These are phyloP conservation scores for Guadua angustifolia DNA, from an alignment of 176 grass and related monocot species.

Conservation along the genomic window DNA sequence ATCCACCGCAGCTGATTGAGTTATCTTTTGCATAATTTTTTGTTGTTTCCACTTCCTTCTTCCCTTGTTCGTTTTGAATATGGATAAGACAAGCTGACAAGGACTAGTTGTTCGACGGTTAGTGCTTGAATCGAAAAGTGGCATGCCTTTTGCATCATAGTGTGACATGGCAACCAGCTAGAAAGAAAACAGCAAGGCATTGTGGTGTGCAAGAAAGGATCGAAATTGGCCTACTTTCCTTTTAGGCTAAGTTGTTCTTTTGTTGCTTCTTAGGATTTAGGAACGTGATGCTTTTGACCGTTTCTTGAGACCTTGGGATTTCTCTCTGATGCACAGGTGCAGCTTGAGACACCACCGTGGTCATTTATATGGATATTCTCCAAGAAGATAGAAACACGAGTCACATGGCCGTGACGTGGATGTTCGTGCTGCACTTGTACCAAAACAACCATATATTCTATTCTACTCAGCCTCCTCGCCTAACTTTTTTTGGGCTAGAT, in stretches of 20 bases:
- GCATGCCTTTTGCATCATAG: not conserved
- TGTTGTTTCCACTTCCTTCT: not conserved
- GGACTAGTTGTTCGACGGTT: conserved; percentile 43
- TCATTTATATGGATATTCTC: too few species aligned
- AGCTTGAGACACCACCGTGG: too few species aligned
- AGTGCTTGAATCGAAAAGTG: not conserved
- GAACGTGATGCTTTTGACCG: not conserved
- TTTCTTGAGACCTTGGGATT: not conserved
- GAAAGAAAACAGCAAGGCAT: not conserved
- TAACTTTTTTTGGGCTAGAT: too few species aligned
- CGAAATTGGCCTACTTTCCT: not conserved
- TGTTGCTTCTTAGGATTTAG: not conserved
- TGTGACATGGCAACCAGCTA: not conserved
- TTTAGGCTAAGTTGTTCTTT: not conserved
- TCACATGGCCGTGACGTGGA: not conserved
- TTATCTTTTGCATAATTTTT: too few species aligned
- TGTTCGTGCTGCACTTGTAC: not conserved
- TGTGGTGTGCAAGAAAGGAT: not conserved
- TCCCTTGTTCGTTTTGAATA: not conserved
- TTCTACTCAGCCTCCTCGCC: too few species aligned
- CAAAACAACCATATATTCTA: too few species aligned
- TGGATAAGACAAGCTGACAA: not conserved
- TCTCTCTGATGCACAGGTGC: too few species aligned
- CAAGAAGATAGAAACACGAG: not conserved
- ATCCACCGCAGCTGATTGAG: too few species aligned